Conservation (phyloP, 805 yeast species). For the Spencermartinsiella europaea region DNA sequence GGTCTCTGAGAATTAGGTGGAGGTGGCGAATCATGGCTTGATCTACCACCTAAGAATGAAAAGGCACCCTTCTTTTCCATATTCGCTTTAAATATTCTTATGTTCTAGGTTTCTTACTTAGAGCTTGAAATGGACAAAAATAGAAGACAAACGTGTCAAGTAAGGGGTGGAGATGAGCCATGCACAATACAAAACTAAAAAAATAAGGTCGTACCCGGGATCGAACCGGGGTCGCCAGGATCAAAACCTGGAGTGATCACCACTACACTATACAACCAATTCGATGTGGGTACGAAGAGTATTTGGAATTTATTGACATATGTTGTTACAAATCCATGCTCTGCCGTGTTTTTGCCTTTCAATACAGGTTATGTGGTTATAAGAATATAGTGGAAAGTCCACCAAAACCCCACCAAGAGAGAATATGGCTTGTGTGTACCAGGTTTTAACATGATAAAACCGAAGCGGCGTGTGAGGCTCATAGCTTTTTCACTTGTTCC, state of each 20-base stretch:
- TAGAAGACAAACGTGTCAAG: not conserved
- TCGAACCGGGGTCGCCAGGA: constrained; percentile 38
- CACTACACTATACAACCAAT: constrained; percentile 33
- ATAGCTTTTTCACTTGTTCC: too few relatives aligned
- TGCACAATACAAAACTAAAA: too few relatives aligned
- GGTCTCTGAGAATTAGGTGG: not conserved
- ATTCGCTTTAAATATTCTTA: not conserved
- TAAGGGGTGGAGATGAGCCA: too few relatives aligned
- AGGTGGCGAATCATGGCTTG: constrained; percentile 2
- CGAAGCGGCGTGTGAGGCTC: too few relatives aligned
- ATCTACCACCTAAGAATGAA: not conserved
- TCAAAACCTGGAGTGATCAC: constrained; percentile 34
- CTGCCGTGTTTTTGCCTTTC: too few relatives aligned
- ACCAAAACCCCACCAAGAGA: too few relatives aligned
- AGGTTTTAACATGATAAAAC: too few relatives aligned
- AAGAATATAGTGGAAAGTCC: too few relatives aligned
- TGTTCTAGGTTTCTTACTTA: not conserved
- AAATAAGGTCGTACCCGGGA: constrained; percentile 33
- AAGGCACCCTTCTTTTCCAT: not conserved
- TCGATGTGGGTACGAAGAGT: too few relatives aligned
- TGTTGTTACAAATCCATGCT: too few relatives aligned
- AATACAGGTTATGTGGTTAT: too few relatives aligned
- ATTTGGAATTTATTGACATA: not conserved
- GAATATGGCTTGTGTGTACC: too few relatives aligned
- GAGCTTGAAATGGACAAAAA: not conserved